Evolutionary conservation across 345 rosid species (phyloP), one percentile per base, ranked within the genome.

Genomic region (Bruguiera gymnorhiza): DNA sequence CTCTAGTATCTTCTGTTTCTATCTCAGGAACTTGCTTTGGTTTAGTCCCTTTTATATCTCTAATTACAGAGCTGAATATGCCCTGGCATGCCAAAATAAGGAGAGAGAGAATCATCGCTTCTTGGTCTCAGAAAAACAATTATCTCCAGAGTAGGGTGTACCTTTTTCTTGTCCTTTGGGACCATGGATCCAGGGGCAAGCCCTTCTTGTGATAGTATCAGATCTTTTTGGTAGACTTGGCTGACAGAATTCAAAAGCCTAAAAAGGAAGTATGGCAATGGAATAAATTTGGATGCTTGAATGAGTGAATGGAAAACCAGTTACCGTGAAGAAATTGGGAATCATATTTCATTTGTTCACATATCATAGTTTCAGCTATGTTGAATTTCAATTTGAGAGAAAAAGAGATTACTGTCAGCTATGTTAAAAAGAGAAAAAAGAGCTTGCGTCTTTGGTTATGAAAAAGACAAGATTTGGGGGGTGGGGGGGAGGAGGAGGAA

Each of bases 151-250:
- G 13, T 8, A 18, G 26, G 31, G 55, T 15, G 48, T 74, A 86
- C 96, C 90, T 87, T 91, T 78, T 86, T 92, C 83, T 94, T 91
- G 78, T 94, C 95, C 79, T 83, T 89, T 24, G 74, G 90, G 66
- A 73, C 67, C 31, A 72, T 29, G 16, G 72, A 52, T 62, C 68
- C 80, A 30, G 82, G 71, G 67, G 71, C 53, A 39, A 48, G 73
- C 66, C 75, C 86, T 58, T 82, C 89, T 6, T 69, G 79, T 73
- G 76, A 73, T 78, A 61, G 71, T 46, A 72, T 67, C 4, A 51
- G 58, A 63, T 81, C 88, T 63, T 82, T 87, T 65, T 67, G 76
- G 81, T 85, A 88, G 73, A 94, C 88, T 73, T 77, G 86, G 75
- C 82, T 76, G 65, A 84, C 15, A 39, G 79, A 71, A 23, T 85